Base-by-base conservation (phyloP, 805 yeast genomes). In the Wickerhamiella hasegawae region DNA sequence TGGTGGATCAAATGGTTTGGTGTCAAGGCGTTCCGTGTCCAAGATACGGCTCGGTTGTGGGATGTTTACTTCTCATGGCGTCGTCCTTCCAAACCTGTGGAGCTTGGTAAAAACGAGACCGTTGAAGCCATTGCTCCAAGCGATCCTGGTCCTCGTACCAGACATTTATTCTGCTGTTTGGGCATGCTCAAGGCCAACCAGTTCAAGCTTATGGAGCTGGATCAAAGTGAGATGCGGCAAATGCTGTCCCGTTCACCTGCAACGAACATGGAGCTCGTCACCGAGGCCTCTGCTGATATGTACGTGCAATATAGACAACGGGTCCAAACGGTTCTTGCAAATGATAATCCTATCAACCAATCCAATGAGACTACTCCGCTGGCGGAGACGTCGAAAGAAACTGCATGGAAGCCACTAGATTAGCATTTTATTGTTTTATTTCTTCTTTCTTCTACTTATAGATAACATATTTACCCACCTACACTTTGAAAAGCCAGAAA, bases 1-100 rank as follows among this genome's bases (percentile, higher is more conserved):
- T 85, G 94, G 94, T 85, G 96, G 96, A 62, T 85, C 43, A 82
- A 83, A 51, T 85, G 80, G 66, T 71, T 81, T 49, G 95, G 95
- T 16, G 71, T 90, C 11, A 80, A 80, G 55, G 83, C 77, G 5
- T 73, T 92, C 69, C 76, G 84, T 30, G 68, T 78, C 41, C 66
- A 65, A 39, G 94, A 83, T 54, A 59, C 95, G 35, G 94, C 90
- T 10, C 65, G 94, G 41, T 64, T 83, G 5, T 85, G 97, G 97
- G 97, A 85, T 58, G 58, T 73, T 43, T 55, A 84, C 31, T 55
- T 85, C 18, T 94, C 95, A 1, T 82, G 85, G 73, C 42, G 55
- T 5, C 34, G 32, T 18, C 31, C 37, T 12, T 21, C 29, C 27
- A 31, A 32, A 22, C 38, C 38, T 3, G 14, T 15, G 25, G 33